Evolutionary conservation across 768 basidiomycete species (phyloP), one percentile per base, ranked within the genome.

Genomic region (Lactarius tabidus): DNA sequence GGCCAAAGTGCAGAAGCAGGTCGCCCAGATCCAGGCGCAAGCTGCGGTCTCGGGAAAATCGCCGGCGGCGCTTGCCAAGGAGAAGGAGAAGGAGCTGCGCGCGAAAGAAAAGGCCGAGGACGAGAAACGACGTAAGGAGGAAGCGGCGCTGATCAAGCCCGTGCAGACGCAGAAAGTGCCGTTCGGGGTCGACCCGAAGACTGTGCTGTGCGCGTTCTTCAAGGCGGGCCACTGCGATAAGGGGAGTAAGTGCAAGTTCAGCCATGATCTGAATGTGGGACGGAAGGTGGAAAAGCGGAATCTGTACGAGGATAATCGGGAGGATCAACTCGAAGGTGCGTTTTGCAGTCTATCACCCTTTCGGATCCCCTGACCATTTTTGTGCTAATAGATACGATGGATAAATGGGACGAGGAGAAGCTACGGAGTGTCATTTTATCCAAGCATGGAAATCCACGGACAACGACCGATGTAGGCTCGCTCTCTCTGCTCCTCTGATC

Each of bases 181-280:
- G 0, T 93, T 96, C 64, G 96, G 96, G 28, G 93, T 95, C 54
- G 95, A 98, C 76, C 96, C 95, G 31, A 98, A 97, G 82, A 94
- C 92, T 17, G 79, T 98, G 38, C 80, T 98, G 38, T 98, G 97
- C 74, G 88, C 83, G 31, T 98, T 88, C 80, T 95, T 82, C 82
- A 98, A 98, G 78, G 89, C 91, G 15, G 95, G 96, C 4, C 82
- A 78, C 57, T 99, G 96, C 73, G 94, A 96, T 29, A 98, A 98
- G 81, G 96, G 93, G 29, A 85, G 70, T 75, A 93, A 93, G 79
- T 98, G 97, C 80, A 98, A 96, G 81, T 98, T 97, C 78, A 95
- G 94, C 69, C 97, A 99, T 75, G 89, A 98, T 79, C 72, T 88
- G 65, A 83, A 98, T 70, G 85, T 96, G 39, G 95, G 85, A 8